phyloP scores from a whole-genome alignment of 306 rosid species.

The Myrica gale region DNA sequence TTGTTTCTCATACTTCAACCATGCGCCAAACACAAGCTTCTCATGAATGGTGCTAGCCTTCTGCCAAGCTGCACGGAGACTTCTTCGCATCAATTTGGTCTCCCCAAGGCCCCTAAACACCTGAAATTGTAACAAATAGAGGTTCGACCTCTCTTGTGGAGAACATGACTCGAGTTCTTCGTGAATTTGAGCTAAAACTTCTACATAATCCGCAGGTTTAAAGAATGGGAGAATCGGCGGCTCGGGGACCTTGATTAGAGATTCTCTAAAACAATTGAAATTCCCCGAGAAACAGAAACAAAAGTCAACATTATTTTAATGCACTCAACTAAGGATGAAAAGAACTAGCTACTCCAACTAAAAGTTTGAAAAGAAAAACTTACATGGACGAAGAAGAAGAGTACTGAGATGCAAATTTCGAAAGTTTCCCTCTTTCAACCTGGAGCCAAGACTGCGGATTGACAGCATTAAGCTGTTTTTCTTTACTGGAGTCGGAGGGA shows the following conservation, averaged over 20 bases:
- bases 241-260: constrained; percentile 82
- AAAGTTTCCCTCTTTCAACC: constrained; percentile 87
- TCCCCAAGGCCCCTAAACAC: constrained; percentile 88
- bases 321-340: neutral
- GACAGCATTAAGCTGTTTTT: constrained; percentile 61
- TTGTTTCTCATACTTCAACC: constrained; percentile 87
- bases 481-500: constrained; percentile 75
- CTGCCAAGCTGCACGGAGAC: constrained; percentile 83
- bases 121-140: constrained; percentile 74
- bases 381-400: constrained; percentile 72
- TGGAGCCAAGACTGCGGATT: constrained; percentile 95
- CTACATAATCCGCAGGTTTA: constrained; percentile 81
- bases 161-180: constrained; percentile 86
- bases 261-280: constrained; percentile 56
- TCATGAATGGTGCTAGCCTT: constrained; percentile 69
- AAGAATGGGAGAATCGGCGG: constrained; percentile 70
- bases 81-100: constrained; percentile 81
- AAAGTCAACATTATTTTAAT: neutral
- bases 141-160: constrained; percentile 65
- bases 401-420: constrained; percentile 56
- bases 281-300: constrained; percentile 17
- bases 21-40: constrained; percentile 81
- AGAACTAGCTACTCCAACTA: neutral
- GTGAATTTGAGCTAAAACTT: constrained; percentile 91
- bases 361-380: constrained; percentile 31